Evolutionary conservation across 306 rosid genomes (phyloP).

Genomic region (Ziziphus jujuba): DNA sequence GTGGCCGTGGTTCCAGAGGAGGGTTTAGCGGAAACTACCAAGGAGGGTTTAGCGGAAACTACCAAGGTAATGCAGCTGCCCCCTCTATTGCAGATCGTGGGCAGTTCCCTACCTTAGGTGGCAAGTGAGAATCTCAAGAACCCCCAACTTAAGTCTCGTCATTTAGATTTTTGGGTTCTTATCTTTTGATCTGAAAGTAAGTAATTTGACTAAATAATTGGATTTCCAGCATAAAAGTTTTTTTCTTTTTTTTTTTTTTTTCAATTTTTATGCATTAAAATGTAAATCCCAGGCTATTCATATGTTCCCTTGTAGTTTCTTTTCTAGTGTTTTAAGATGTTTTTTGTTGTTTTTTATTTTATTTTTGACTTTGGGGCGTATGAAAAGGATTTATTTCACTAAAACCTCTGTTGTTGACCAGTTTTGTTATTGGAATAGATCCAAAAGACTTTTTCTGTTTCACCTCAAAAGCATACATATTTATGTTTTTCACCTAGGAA

Average conservation of each 20-base stretch:
- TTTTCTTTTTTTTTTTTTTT: neutral
- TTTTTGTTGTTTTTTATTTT: constrained; percentile 15
- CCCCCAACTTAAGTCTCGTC: constrained; percentile 31
- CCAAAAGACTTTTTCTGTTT: neutral
- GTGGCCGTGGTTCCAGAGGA: constrained; percentile 72
- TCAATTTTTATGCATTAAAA: constrained; percentile 24
- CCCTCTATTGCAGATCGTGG: constrained; percentile 84
- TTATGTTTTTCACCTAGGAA: neutral
- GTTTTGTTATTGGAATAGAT: constrained; percentile 38
- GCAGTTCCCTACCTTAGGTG: constrained; percentile 95
- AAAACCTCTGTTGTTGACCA: constrained; percentile 24
- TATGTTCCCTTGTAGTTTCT: constrained; percentile 23
- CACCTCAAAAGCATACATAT: neutral
- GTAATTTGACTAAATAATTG: constrained; percentile 50
- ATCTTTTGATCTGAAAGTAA: constrained; percentile 39
- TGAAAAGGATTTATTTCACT: constrained; percentile 20
- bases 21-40: constrained; percentile 42
- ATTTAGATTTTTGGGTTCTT: constrained; percentile 51
- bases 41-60: constrained; percentile 43
- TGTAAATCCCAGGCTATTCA: constrained; percentile 56
- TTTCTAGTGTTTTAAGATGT: constrained; percentile 4
- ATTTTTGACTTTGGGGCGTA: constrained; percentile 34
- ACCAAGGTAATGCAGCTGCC: constrained; percentile 46
- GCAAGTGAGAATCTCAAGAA: constrained; percentile 60
- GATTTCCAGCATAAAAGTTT: constrained; percentile 43